Conservation (phyloP, 1,284 basidiomycete genomes). For the Meira nashicola region DNA sequence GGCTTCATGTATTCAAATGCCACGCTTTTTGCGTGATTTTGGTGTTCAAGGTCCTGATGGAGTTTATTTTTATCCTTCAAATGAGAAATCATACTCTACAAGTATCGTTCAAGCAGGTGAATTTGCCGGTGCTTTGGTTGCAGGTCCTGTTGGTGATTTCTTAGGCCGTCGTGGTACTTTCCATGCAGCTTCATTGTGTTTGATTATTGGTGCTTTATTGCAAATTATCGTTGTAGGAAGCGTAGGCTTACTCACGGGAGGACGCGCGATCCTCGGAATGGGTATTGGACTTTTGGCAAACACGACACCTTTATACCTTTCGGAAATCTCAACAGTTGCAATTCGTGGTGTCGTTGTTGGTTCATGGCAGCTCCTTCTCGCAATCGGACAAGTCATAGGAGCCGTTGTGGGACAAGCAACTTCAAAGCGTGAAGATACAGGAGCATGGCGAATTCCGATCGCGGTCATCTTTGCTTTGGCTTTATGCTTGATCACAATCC, state of each 20-base stretch:
- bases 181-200: constrained; percentile 45
- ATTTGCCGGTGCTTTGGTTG: constrained; percentile 54
- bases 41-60: constrained; percentile 23
- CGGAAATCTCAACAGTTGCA: constrained; percentile 52
- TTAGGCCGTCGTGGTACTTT: constrained; percentile 55
- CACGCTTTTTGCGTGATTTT: constrained; percentile 40
- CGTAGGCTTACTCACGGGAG: constrained; percentile 53
- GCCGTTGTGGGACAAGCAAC: constrained; percentile 54
- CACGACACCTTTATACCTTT: constrained; percentile 51
- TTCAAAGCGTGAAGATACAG: constrained; percentile 19
- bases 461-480: constrained; percentile 56
- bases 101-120: constrained; percentile 57
- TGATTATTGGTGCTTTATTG: constrained; percentile 54
- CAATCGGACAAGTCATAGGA: constrained; percentile 56
- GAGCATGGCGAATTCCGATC: constrained; percentile 54
- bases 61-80: constrained; percentile 32
- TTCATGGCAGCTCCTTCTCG: constrained; percentile 56
- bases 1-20: constrained; percentile 54
- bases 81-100: constrained; percentile 44
- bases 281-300: constrained; percentile 55
- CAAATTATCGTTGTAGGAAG: constrained; percentile 53
- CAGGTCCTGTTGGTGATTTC: constrained; percentile 55
- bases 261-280: constrained; percentile 54
- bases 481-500: constrained; percentile 45
- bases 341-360: constrained; percentile 55